Base-by-base conservation (phyloP, 1,284 basidiomycete species). In the Rhodotorula sp. region DNA sequence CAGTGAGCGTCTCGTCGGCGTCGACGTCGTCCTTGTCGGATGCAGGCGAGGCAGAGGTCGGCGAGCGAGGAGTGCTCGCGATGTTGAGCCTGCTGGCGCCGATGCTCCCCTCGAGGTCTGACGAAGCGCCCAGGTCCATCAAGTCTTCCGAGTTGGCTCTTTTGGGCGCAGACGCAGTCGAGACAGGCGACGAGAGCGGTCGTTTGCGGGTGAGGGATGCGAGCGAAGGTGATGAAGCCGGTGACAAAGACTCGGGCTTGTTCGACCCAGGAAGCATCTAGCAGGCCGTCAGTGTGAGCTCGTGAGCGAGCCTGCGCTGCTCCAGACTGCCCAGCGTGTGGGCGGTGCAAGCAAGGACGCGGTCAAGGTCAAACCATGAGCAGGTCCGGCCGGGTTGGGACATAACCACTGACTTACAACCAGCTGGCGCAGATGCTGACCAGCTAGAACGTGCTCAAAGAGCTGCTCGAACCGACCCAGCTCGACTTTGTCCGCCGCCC, bases 41-140 rank as follows among this genome's bases (percentile, higher is more conserved):
- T 6, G 24, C 54, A 13, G 55, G 34, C 36, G 55, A 27, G 29
- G 22, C 58, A 7, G 58, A 24, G 20, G 39, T 8, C 53, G 55
- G 51, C 27, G 56, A 47, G 13, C 48, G 47, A n/a, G 27, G 36
- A 34, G 67, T 57, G 29, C 62, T 72, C 47, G 68, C 53, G 29
- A 73, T 64, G 62, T 74, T 59, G 48, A 74, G 53, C 11, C 70
- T n/a, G 19, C 64, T 69, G 1, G 73, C 67, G 67, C 73, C 73
- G 59, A 74, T 55, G 62, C 65, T 67, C 30, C 72, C 72, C 36
- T 74, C 73, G 39, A 59, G 56, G 62, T 72, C 73, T 19, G 68
- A 66, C 34, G 44, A 30, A 20, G 57, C 46, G 27, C 51, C 27
- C 46, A 24, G 34, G 20, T 52, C 59, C 64, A 64, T 71, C 24